Conservation (phyloP, 352 stramenopile species). For the Pythium coloratum region DNA sequence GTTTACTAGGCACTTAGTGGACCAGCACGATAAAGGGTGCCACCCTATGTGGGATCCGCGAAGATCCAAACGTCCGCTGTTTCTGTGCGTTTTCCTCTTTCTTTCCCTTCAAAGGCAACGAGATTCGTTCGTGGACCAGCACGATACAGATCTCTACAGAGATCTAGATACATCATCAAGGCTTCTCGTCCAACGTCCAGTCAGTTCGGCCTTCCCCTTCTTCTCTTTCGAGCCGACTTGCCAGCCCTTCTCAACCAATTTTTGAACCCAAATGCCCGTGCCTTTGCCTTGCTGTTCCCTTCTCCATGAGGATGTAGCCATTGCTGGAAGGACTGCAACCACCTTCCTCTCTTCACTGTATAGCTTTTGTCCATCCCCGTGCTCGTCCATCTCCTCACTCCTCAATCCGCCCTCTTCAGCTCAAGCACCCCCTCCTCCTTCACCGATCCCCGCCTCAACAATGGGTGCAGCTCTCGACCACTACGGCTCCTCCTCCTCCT, state of each 20-base stretch:
- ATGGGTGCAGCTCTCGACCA: not conserved
- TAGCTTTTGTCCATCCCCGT: not conserved
- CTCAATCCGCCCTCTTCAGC: slow-evolving; percentile 1
- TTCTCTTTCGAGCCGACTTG: too few species aligned
- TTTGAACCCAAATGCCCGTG: not conserved
- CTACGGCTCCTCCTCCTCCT: slow-evolving; percentile 2
- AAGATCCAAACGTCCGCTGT: not conserved
- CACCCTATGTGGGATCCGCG: not conserved
- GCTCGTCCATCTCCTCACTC: slow-evolving; percentile 10
- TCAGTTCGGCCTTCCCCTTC: not conserved
- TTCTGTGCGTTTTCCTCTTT: not conserved
- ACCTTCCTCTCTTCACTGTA: too few species aligned
- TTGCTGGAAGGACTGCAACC: too few species aligned
- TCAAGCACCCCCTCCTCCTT: not conserved
- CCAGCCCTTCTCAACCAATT: not conserved
- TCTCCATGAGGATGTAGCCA: not conserved
- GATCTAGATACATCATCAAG: too few species aligned
- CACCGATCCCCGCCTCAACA: not conserved
- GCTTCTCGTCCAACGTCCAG: not conserved
- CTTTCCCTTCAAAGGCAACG: not conserved
- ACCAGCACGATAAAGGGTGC: not conserved
- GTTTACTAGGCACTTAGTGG: not conserved
- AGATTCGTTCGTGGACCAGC: not conserved
- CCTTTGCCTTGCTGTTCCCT: not conserved
- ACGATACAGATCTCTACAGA: not conserved